Base-by-base conservation (phyloP, 768 basidiomycete species). In the Astraeus odoratus region DNA sequence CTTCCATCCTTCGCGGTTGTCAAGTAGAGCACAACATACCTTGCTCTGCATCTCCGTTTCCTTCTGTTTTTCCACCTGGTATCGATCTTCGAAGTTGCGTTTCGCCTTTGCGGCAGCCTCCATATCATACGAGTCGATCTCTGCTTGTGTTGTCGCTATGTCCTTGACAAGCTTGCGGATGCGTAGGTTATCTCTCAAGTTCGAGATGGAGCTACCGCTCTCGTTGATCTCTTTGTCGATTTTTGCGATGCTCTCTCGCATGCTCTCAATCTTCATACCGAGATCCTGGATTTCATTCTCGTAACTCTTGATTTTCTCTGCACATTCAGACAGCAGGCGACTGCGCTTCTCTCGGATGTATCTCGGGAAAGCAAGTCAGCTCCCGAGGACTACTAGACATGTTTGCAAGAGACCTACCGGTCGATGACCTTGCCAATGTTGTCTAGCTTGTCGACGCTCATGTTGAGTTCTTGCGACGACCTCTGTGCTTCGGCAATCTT, bases 41-140 rank as follows among this genome's bases (percentile, higher is more conserved):
- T 77, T 72, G 52, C 75, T 76, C 51, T 85, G 80, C 53, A 91
- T 65, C 29, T 81, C 72, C 12, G 76, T 78, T 67, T 93, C 88
- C 58, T 73, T 79, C 51, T 78, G 71, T 60, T 88, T 83, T 55
- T 82, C 83, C 2, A 72, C 66, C 23, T 72, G 71, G 66, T 86
- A 98, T 56, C 83, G 78, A 42, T 82, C 79, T 44, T 94, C 80
- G 63, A 95, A 99, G 46, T 81, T 86, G 46, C 84, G 75, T 60
- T 81, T 80, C 18, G 90, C 87, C 59, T 80, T 86, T 16, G 83
- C 85, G 16, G 91, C 89, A 49, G 80, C 81, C 52, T 94, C 91
- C 67, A 97, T 76, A 63, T 97, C 88, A 47, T 78, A 74, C 5
- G 71, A 67, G 37, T 82, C 81, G 44, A 96, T 85, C 62, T 92